Evolutionary conservation across 495 filamentous ascomycete genomes (phyloP).

Genomic region (Penicillium longicatenatum): DNA sequence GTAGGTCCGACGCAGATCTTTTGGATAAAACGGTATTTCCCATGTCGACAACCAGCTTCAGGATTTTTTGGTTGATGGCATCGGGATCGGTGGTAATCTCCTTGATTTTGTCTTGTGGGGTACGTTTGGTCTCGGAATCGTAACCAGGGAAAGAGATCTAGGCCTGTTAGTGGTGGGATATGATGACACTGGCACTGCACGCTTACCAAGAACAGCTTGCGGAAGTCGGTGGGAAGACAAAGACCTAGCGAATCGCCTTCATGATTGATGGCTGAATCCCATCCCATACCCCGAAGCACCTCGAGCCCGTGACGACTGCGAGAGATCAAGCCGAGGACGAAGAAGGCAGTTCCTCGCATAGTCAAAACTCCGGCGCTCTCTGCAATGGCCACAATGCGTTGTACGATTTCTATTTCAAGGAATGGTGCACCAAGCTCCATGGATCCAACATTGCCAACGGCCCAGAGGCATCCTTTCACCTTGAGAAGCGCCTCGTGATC

Average conservation of each 20-base stretch:
- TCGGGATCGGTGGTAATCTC: conserved; percentile 61
- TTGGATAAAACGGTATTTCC: conserved; percentile 87
- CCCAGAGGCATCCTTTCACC: conserved; percentile 96
- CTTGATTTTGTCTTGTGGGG: conserved; percentile 42
- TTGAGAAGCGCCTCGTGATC: conserved; percentile 88
- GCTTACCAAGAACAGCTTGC: conserved; percentile 70
- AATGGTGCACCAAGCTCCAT: conserved; percentile 98
- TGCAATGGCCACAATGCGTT: conserved; percentile 82
- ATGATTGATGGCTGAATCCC: conserved; percentile 86
- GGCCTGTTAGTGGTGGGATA: conserved; percentile 10
- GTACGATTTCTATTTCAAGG: conserved; percentile 80
- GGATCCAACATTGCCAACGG: conserved; percentile 94
- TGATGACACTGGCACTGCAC: conserved; percentile 14
- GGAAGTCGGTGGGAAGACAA: conserved; percentile 79
- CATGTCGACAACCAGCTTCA: conserved; percentile 80
- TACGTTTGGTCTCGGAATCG: conserved; percentile 38
- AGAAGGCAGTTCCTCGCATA: conserved; percentile 93
- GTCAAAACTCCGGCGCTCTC: conserved; percentile 85
- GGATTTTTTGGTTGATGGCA: conserved; percentile 67
- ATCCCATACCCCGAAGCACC: conserved; percentile 81
- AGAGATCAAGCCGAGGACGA: conserved; percentile 89
- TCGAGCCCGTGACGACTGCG: conserved; percentile 89
- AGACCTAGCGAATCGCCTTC: conserved; percentile 83
- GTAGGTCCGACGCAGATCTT: conserved; percentile 71
- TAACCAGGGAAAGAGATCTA: conserved; percentile 44